Conservation (phyloP, 345 rosid genomes). For the Carallia brachiata region DNA sequence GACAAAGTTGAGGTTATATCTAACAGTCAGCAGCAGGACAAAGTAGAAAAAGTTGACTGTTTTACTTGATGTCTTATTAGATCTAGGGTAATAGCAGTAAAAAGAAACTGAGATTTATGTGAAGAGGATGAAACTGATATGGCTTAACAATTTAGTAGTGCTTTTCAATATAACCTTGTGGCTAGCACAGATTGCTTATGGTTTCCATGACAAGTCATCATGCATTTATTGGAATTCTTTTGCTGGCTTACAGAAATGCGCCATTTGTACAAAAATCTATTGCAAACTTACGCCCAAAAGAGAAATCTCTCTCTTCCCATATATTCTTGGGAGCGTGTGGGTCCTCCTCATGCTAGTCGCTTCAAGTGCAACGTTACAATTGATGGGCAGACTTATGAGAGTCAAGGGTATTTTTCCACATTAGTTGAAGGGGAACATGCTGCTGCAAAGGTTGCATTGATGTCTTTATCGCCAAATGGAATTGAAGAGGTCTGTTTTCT, state of each 20-base stretch:
- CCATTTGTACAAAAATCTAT: slow-evolving; percentile 40
- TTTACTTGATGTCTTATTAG: neutral
- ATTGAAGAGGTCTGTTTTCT: slow-evolving; percentile 38
- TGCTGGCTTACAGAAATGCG: slow-evolving; percentile 21
- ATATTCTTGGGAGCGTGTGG: slow-evolving; percentile 47
- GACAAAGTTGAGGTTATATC: no score
- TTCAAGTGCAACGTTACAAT: slow-evolving; percentile 51
- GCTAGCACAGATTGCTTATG: neutral
- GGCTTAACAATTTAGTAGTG: neutral
- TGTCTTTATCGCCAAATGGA: slow-evolving; percentile 28
- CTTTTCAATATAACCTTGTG: neutral
- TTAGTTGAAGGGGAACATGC: slow-evolving; percentile 61
- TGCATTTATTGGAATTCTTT: slow-evolving; percentile 1
- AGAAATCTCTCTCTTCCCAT: slow-evolving; percentile 37
- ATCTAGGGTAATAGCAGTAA: neutral
- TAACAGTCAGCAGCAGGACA: neutral
- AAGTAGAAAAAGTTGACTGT: no score
- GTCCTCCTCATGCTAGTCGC: slow-evolving; percentile 58
- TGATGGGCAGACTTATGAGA: slow-evolving; percentile 42
- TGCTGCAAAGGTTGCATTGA: slow-evolving; percentile 61
- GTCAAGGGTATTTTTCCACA: slow-evolving; percentile 39
- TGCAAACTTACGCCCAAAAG: slow-evolving; percentile 55
- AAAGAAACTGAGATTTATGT: neutral
- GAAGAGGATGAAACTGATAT: neutral
- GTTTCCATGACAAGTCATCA: neutral